These are phyloP conservation scores for Pseudotulostoma volvatum DNA, from an alignment of 495 filamentous ascomycete genomes.

Conservation along the genomic window DNA sequence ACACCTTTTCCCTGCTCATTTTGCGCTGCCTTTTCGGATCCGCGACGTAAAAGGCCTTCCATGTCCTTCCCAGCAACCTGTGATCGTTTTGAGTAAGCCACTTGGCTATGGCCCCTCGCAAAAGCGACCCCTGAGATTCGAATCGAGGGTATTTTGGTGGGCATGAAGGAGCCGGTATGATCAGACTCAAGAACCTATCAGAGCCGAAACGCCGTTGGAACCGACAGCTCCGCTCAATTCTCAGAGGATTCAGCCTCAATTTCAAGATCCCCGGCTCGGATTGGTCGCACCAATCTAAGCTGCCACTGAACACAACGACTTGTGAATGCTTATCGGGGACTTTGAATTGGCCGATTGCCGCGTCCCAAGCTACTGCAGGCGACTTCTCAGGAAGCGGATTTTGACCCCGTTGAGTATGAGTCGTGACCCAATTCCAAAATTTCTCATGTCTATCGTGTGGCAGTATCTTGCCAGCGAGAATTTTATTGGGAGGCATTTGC, in stretches of 20 bases:
- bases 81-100: constrained; percentile 31
- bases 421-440: constrained; percentile 25
- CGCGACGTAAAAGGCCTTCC: constrained; percentile 33
- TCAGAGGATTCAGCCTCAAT: constrained; percentile 26
- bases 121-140: constrained; percentile 9
- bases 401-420: constrained; percentile 15
- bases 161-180: constrained; percentile 20
- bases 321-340: constrained; percentile 21
- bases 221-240: constrained; percentile 27
- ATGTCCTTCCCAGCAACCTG: constrained; percentile 25
- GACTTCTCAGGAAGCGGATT: constrained; percentile 24
- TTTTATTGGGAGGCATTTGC: constrained; percentile 17
- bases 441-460: constrained; percentile 17
- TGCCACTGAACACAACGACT: constrained; percentile 25
- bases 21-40: constrained; percentile 24
- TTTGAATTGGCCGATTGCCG: constrained; percentile 18
- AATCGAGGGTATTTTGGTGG: constrained; percentile 21
- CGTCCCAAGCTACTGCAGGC: constrained; percentile 25
- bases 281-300: constrained; percentile 23
- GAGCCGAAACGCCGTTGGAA: constrained; percentile 33
- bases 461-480: constrained; percentile 14
- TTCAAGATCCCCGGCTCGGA: constrained; percentile 24
- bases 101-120: constrained; percentile 20
- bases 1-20: constrained; percentile 14
- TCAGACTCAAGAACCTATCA: constrained; percentile 30